These are phyloP conservation scores for Cystobasidium ongulense DNA, from an alignment of 768 basidiomycete genomes.

Conservation along the genomic window DNA sequence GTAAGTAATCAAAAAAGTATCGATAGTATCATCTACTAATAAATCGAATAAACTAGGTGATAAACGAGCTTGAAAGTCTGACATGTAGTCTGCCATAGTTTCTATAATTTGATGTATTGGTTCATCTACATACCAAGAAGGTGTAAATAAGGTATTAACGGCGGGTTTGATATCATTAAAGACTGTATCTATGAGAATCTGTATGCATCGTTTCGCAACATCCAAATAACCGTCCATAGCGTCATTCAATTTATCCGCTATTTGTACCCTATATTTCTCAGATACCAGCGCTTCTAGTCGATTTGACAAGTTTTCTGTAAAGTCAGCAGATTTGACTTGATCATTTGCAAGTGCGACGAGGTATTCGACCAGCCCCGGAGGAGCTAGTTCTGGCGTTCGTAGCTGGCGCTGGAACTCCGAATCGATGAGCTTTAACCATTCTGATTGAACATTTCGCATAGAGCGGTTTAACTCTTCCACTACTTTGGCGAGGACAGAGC, in stretches of 20 bases:
- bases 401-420: conserved; percentile 75
- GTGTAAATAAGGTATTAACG: conserved; percentile 66
- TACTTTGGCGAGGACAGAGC: conserved; percentile 80
- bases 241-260: conserved; percentile 80
- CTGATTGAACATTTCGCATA: conserved; percentile 77
- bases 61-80: conserved; percentile 84
- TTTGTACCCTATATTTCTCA: conserved; percentile 74
- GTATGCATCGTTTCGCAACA: conserved; percentile 93
- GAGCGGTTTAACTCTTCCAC: conserved; percentile 78
- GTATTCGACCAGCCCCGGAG: conserved; percentile 86
- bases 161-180: conserved; percentile 89
- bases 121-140: conserved; percentile 74
- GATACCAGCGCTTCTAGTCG: conserved; percentile 86
- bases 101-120: conserved; percentile 80
- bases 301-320: conserved; percentile 71
- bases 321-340: conserved; percentile 92
- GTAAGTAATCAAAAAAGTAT: conserved; percentile 80
- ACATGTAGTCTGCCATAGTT: conserved; percentile 92
- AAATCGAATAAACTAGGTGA: conserved; percentile 85
- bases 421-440: conserved; percentile 77
- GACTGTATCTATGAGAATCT: conserved; percentile 84
- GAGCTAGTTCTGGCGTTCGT: conserved; percentile 61
- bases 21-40: conserved; percentile 82
- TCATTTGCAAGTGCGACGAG: conserved; percentile 95
- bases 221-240: conserved; percentile 98